Evolutionary conservation across 2,329 filamentous ascomycete species (phyloP).

Genomic region (Talaromyces islandicus): DNA sequence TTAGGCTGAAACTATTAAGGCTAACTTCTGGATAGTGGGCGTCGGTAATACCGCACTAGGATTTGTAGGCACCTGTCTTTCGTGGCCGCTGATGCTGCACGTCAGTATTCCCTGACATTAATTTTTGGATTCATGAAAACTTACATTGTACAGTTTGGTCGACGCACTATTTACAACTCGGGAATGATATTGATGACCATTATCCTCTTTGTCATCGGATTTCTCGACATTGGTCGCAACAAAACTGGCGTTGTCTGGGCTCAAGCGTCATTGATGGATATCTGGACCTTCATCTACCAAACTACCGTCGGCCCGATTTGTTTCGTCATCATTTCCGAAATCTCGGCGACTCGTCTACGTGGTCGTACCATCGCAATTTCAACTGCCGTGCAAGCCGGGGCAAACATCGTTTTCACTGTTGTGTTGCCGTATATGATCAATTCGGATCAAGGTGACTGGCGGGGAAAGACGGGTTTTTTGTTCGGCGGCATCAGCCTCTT

Average conservation of each 20-base stretch:
- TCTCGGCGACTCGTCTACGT: conserved; percentile 11
- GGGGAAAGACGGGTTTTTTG: conserved; percentile 25
- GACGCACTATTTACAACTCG: conserved; percentile 37
- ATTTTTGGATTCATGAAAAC: conserved; percentile 29
- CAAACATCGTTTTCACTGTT: conserved; percentile 11
- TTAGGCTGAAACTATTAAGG: conserved; percentile 34
- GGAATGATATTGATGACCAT: conserved; percentile 39
- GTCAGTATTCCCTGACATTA: conserved; percentile 17
- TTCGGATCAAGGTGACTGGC: conserved; percentile 22
- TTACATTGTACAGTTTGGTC: conserved; percentile 33
- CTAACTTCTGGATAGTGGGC: conserved; percentile 11
- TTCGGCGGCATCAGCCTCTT: conserved; percentile 20
- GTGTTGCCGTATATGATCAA: conserved; percentile 12
- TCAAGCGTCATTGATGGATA: conserved; percentile 27
- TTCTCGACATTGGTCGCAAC: conserved; percentile 33
- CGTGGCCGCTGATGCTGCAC: conserved; percentile 37
- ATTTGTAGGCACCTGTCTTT: conserved; percentile 34
- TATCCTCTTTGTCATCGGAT: conserved; percentile 31
- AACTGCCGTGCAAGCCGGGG: conserved; percentile 9
- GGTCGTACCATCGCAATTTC: conserved; percentile 12
- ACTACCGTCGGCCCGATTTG: conserved; percentile 31
- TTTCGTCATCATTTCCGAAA: conserved; percentile 13
- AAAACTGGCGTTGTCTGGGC: conserved; percentile 24
- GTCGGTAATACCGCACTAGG: conserved; percentile 33
- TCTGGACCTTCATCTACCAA: conserved; percentile 35